phyloP scores from a whole-genome alignment of 2,329 filamentous ascomycete genomes.

The Moelleriella libera region DNA sequence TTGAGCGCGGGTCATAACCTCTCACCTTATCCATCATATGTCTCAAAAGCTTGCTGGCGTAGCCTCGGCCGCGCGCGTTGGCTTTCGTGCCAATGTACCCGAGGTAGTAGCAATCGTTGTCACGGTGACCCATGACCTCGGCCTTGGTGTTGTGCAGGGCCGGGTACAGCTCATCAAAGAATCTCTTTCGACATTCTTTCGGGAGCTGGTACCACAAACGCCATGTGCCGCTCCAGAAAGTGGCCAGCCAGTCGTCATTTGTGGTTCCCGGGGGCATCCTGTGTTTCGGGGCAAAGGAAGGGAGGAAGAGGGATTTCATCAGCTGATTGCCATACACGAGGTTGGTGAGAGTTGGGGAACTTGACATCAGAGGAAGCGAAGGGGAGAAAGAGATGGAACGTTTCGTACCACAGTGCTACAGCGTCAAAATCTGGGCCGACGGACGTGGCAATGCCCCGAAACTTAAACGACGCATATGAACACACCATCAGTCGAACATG shows the following conservation, averaged over 20 bases:
- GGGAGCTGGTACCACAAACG: conserved; percentile 62
- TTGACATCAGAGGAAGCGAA: background rate
- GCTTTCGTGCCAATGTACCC: conserved; percentile 71
- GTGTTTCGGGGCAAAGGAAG: background rate
- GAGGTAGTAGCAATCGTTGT: conserved; percentile 63
- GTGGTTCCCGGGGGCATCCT: conserved; percentile 66
- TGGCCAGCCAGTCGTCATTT: conserved; percentile 59
- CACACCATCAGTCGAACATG: conserved; percentile 69
- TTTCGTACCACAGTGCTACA: conserved; percentile 58
- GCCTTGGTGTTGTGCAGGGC: conserved; percentile 60
- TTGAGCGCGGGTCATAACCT: background rate
- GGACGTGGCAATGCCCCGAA: conserved; percentile 60
- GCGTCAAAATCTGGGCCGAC: conserved; percentile 65
- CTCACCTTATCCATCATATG: conserved; percentile 49
- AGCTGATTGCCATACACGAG: too few species aligned
- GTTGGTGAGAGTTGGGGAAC: background rate
- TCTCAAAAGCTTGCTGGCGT: conserved; percentile 56
- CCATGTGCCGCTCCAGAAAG: conserved; percentile 65
- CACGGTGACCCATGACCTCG: conserved; percentile 51
- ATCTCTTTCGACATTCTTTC: conserved; percentile 55
- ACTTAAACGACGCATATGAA: conserved; percentile 59
- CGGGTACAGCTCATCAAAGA: conserved; percentile 65
- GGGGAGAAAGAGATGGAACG: background rate
- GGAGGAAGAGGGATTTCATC: too few species aligned
- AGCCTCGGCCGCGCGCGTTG: conserved; percentile 55